Evolutionary conservation across 2,329 filamentous ascomycete genomes (phyloP).

Genomic region (Fusarium beomiforme): DNA sequence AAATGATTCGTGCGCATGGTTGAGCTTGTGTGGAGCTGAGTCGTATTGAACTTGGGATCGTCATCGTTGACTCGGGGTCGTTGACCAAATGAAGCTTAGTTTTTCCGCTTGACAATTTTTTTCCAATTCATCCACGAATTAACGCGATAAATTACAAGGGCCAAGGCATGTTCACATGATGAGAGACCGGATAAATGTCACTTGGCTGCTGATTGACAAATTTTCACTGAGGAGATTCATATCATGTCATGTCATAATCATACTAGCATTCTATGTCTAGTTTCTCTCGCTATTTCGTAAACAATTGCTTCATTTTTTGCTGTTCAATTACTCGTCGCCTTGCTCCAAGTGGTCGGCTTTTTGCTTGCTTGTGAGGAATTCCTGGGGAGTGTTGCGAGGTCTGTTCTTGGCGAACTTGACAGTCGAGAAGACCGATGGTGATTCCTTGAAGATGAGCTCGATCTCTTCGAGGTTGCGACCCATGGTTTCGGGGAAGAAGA

Average conservation of each 20-base stretch:
- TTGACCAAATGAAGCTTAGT: constrained; percentile 9
- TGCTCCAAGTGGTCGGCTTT: constrained; percentile 23
- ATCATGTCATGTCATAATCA: constrained; percentile 24
- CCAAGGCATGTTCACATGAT: background rate
- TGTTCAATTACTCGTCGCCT: background rate
- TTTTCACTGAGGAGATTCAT: background rate
- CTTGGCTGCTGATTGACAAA: background rate
- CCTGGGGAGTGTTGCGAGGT: constrained; percentile 23
- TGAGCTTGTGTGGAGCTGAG: constrained; percentile 7
- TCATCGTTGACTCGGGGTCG: constrained; percentile 8
- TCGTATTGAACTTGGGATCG: constrained; percentile 6
- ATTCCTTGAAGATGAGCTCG: constrained; percentile 42
- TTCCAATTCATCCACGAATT: constrained; percentile 23
- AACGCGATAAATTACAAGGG: background rate
- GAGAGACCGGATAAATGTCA: constrained; percentile 6
- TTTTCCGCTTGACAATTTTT: background rate
- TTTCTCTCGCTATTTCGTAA: constrained; percentile 6
- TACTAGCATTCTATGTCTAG: constrained; percentile 19
- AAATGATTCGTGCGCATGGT: constrained; percentile 29
- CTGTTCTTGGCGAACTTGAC: constrained; percentile 31
- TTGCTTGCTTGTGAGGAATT: constrained; percentile 18
- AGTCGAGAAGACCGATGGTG: constrained; percentile 21
- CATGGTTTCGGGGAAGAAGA: constrained; percentile 50
- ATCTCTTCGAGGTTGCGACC: constrained; percentile 45
- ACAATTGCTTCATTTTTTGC: constrained; percentile 7